Percentiles rank a stretch among this genome's conserved stretches.
Conservation (phyloP, 495 filamentous ascomycete species). For the Penicillium arizonense region DNA sequence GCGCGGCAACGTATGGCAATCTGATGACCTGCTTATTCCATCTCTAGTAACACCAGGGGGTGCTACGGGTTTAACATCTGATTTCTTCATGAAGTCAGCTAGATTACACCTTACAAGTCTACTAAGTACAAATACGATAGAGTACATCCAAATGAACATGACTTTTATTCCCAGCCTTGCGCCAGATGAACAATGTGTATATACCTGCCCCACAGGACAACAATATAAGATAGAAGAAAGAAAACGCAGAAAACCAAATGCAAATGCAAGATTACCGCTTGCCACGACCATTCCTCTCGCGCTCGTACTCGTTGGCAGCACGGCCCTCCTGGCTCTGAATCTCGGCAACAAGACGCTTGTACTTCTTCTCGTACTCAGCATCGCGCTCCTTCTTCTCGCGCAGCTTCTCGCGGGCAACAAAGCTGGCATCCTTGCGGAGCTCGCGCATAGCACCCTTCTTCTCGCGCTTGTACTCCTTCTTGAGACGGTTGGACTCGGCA, state of each 20-base stretch:
- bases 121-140: no score
- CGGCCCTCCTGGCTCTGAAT: slow-evolving; percentile 91
- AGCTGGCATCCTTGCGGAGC: slow-evolving; percentile 88
- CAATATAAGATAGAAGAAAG: slow-evolving; percentile 12
- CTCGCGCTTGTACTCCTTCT: slow-evolving; percentile 90
- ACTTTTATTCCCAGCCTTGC: slow-evolving; percentile 31
- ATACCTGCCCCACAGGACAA: slow-evolving; percentile 20
- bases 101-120: no score
- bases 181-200: slow-evolving; percentile 24
- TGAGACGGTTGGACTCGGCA: slow-evolving; percentile 74
- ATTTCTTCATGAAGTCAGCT: no score
- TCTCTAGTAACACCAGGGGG: no score
- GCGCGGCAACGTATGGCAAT: no score
- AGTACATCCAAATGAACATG: slow-evolving; percentile 4
- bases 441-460: slow-evolving; percentile 93
- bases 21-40: no score
- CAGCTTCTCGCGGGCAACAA: slow-evolving; percentile 85
- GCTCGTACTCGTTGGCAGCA: slow-evolving; percentile 84
- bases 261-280: slow-evolving; percentile 44
- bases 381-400: slow-evolving; percentile 90
- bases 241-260: background rate
- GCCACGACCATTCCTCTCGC: slow-evolving; percentile 71
- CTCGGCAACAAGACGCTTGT: slow-evolving; percentile 84
- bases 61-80: no score
- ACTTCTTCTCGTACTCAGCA: slow-evolving; percentile 89